These are phyloP conservation scores for Salvia splendens DNA, from an alignment of 257 asterid species.

Conservation along the genomic window DNA sequence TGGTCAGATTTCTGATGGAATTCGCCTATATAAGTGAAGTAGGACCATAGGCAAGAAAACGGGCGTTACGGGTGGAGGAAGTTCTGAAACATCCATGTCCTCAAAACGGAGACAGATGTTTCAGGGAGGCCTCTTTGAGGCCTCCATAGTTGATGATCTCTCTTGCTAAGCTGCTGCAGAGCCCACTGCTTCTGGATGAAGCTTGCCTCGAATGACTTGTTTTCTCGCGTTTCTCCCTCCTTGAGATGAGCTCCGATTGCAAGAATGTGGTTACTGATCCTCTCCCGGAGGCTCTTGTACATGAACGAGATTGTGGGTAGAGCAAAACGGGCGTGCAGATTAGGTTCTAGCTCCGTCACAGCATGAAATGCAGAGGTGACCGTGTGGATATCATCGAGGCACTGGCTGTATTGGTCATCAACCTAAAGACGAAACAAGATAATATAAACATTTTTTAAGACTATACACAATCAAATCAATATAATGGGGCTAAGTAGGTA, in stretches of 20 bases:
- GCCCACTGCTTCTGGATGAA: slow-evolving; percentile 82
- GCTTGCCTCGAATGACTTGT: slow-evolving; percentile 50
- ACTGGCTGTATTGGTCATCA: slow-evolving; percentile 70
- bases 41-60: not conserved
- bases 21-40: not conserved
- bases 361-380: slow-evolving; percentile 75
- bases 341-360: slow-evolving; percentile 73
- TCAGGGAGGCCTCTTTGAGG: slow-evolving; percentile 96
- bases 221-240: slow-evolving; percentile 37
- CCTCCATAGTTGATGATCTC: slow-evolving; percentile 76
- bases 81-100: slow-evolving; percentile 95
- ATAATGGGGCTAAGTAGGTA: not conserved
- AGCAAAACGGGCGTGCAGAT: slow-evolving; percentile 67
- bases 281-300: slow-evolving; percentile 72
- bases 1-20: too few species aligned
- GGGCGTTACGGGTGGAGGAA: slow-evolving; percentile 82
- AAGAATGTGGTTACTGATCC: slow-evolving; percentile 69
- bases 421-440: slow-evolving; percentile 40
- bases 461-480: not conserved
- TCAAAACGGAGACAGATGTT: slow-evolving; percentile 82
- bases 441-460: too few species aligned
- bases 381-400: slow-evolving; percentile 76
- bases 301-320: slow-evolving; percentile 59
- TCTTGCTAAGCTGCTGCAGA: slow-evolving; percentile 77
- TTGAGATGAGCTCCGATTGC: slow-evolving; percentile 47